These are phyloP conservation scores for Lipomyces yamanashiensis DNA, from an alignment of 805 yeast species.

Conservation along the genomic window DNA sequence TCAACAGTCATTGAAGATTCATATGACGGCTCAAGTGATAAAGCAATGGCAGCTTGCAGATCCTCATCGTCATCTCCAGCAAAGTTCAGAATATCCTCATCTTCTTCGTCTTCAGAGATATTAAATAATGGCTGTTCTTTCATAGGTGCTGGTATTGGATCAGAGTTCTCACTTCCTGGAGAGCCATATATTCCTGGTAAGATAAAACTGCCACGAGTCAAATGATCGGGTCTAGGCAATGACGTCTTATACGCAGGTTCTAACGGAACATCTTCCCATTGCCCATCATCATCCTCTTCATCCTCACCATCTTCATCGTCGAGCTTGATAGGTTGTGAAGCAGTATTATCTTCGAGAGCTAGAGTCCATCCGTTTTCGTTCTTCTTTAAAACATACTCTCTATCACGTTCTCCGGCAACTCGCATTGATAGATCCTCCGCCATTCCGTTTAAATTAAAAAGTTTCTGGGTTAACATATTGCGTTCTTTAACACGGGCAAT, in stretches of 20 bases:
- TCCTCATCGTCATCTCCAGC: slow-evolving; percentile 22
- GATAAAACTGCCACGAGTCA: slow-evolving; percentile 22
- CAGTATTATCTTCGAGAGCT: slow-evolving; percentile 32
- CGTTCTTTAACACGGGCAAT: slow-evolving; percentile 90
- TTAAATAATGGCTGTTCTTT: slow-evolving; percentile 23
- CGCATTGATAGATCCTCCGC: slow-evolving; percentile 58
- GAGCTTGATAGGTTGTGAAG: slow-evolving; percentile 20
- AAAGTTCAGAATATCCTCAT: slow-evolving; percentile 1
- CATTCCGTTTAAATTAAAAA: slow-evolving; percentile 84
- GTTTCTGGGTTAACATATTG: slow-evolving; percentile 83
- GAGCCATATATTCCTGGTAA: slow-evolving; percentile 21
- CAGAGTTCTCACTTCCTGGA: background rate
- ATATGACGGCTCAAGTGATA: slow-evolving; percentile 5
- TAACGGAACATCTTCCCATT: slow-evolving; percentile 72
- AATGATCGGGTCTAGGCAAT: slow-evolving; percentile 16
- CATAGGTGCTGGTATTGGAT: background rate
- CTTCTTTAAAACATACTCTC: slow-evolving; percentile 72
- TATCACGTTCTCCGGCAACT: slow-evolving; percentile 81
- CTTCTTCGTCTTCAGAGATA: slow-evolving; percentile 23
- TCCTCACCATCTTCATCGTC: slow-evolving; percentile 46
- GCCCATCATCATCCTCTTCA: slow-evolving; percentile 55
- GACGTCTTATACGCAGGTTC: slow-evolving; percentile 4
- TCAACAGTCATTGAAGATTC: too few species aligned
- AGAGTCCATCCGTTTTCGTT: slow-evolving; percentile 54
- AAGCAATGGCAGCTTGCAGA: slow-evolving; percentile 29